These are phyloP conservation scores for Akanthomyces muscarius DNA, from an alignment of 2,329 filamentous ascomycete genomes.

Conservation along the genomic window DNA sequence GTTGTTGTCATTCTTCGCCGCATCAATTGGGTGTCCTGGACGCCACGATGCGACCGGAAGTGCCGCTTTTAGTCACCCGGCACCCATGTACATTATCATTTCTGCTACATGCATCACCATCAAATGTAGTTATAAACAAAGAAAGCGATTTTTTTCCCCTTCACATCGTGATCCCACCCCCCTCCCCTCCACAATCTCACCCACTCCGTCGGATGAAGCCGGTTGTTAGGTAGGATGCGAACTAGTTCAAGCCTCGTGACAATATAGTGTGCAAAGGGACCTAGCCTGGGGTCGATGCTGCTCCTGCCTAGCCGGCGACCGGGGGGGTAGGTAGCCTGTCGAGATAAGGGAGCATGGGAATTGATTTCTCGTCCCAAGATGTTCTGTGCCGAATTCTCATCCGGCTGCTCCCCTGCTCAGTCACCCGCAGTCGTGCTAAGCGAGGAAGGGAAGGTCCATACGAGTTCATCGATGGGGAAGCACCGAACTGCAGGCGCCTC, in stretches of 20 bases:
- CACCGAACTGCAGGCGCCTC: background rate
- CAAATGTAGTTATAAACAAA: conserved; percentile 10
- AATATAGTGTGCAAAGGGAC: background rate
- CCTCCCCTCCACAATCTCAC: background rate
- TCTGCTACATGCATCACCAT: conserved; percentile 6
- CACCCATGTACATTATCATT: conserved; percentile 12
- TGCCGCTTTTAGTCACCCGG: background rate
- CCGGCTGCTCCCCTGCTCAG: background rate
- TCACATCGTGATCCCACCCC: background rate
- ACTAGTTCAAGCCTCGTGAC: background rate
- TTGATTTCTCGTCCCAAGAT: background rate
- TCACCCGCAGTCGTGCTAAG: background rate
- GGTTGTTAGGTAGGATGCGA: background rate
- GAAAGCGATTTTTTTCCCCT: conserved; percentile 10
- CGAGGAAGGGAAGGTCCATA: background rate
- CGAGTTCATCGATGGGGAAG: background rate
- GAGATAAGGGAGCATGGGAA: background rate
- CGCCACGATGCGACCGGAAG: background rate
- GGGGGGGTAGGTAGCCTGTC: background rate
- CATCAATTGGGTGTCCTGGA: background rate
- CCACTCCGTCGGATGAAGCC: background rate
- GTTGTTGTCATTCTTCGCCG: background rate
- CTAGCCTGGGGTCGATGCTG: background rate
- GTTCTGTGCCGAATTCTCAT: background rate
- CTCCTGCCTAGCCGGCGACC: background rate